These are phyloP conservation scores for Annulohypoxylon stygium DNA, from an alignment of 495 filamentous ascomycete genomes.

Conservation along the genomic window DNA sequence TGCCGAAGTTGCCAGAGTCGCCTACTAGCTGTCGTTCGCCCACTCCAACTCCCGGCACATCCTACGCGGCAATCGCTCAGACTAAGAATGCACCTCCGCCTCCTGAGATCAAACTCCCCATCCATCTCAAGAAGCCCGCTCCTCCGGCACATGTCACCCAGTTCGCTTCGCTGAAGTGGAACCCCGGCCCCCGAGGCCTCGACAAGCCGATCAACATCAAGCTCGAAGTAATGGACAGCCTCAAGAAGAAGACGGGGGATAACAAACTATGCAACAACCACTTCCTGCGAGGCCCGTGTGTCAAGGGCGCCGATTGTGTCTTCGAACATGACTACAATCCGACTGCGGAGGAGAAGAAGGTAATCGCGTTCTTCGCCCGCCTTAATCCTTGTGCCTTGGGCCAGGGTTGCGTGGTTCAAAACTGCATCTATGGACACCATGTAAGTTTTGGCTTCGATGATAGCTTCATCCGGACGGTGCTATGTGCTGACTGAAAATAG, in stretches of 20 bases:
- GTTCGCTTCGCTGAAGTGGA: conserved; percentile 55
- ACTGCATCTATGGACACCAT: conserved; percentile 88
- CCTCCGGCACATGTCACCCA: conserved; percentile 27
- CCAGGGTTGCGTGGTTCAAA: conserved; percentile 76
- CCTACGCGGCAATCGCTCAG: conserved; percentile 54
- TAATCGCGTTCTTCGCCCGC: conserved; percentile 77
- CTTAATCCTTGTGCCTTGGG: conserved; percentile 84
- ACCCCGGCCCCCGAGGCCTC: conserved; percentile 65
- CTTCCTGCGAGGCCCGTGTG: conserved; percentile 80
- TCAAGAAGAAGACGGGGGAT: conserved; percentile 79
- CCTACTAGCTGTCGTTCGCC: conserved; percentile 35
- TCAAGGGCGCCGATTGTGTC: conserved; percentile 76
- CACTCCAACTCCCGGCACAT: conserved; percentile 11
- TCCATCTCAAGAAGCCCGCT: conserved; percentile 30
- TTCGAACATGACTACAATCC: conserved; percentile 82
- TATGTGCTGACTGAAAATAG: conserved; percentile 39
- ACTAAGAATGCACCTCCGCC: conserved; percentile 52
- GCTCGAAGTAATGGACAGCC: conserved; percentile 75
- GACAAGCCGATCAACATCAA: conserved; percentile 63
- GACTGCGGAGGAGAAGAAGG: conserved; percentile 73
- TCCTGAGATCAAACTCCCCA: conserved; percentile 54
- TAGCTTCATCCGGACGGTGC: neutral
- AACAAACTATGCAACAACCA: conserved; percentile 90
- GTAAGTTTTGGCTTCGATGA: conserved; percentile 46
- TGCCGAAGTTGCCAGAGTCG: conserved; percentile 51